These are phyloP conservation scores for Dryas octopetala DNA, from an alignment of 306 rosid species.

Conservation along the genomic window DNA sequence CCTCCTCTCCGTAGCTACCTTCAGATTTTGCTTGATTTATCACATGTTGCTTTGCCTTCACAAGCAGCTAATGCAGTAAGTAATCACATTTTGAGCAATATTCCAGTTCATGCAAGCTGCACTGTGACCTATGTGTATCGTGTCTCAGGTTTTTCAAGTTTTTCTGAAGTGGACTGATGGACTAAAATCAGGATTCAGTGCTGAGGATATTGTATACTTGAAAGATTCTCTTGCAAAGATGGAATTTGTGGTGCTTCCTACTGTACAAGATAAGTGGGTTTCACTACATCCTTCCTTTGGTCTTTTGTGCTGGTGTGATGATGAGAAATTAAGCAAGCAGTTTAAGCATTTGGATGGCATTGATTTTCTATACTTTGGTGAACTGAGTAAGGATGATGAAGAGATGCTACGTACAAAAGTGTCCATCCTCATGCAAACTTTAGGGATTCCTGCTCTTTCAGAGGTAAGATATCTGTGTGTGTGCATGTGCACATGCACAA, in stretches of 20 bases:
- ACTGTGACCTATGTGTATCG: conserved; percentile 26
- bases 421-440: conserved; percentile 58
- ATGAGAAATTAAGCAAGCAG: conserved; percentile 56
- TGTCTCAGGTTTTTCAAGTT: conserved; percentile 69
- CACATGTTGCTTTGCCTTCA: conserved; percentile 64
- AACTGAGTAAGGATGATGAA: conserved; percentile 43
- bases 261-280: conserved; percentile 88
- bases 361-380: conserved; percentile 64
- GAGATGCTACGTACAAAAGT: conserved; percentile 48
- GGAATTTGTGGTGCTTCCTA: conserved; percentile 76
- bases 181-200: conserved; percentile 56
- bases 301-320: conserved; percentile 87
- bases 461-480: conserved; percentile 52
- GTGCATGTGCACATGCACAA: background rate
- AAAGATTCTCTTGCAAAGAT: conserved; percentile 59
- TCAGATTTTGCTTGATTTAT: conserved; percentile 71
- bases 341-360: conserved; percentile 67
- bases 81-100: conserved; percentile 15
- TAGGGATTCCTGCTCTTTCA: conserved; percentile 86
- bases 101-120: conserved; percentile 16
- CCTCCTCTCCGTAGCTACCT: conserved; percentile 79
- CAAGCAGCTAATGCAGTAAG: conserved; percentile 75
- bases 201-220: conserved; percentile 55
- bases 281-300: conserved; percentile 84
- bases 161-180: conserved; percentile 80